Evolutionary conservation across 805 yeast species (phyloP), one percentile per base, ranked within the genome.

Genomic region (Isabelozyma rhagii): DNA sequence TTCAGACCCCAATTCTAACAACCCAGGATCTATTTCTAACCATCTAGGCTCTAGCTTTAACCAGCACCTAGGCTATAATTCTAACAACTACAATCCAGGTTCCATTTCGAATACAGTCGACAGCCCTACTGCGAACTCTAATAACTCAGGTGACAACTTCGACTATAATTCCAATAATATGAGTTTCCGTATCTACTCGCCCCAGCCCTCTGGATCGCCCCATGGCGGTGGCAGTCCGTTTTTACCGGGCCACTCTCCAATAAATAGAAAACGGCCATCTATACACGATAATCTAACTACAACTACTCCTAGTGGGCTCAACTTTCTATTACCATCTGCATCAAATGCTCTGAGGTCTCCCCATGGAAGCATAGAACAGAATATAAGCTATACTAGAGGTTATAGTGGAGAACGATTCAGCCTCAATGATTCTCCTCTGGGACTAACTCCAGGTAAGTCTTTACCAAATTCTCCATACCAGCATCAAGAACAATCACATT

Each of bases 331-430:
- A n/a, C 31, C 44, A 10, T 21, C 44, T 5, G 13, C 44, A 14
- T 39, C 41, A 31, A 31, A 31, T 8, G n/a, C 49, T 8, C 51
- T 44, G 15, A 50, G 39, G 3, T 43, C 46, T 15, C 28, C 44
- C 7, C 31, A 49, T 31, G 36, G 36, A 9, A 31, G 36, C 28
- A 51, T 56, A 14, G 59, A 54, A 39, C 55, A 43, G 8, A 56
- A 54, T 41, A 28, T 46, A n/a, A 55, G 59, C 42, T 55, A 50
- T 41, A 49, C 58, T 27, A 47, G 58, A 41, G 46, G 55, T 17
- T 41, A 45, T 34, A 39, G 43, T n/a, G 18, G 36, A 9, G 36
- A 31, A 10, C 44, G 31, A 13, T 21, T 21, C 17, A 15, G n/a
- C 25, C 34, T 25, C 44, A 21, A 29, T 31, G 25, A 42, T 13